A percentile compares a stretch with the other conserved stretches of the same genome.
These are phyloP conservation scores for Candida sp. DNA, from an alignment of 1,139 yeast species.

Conservation along the genomic window DNA sequence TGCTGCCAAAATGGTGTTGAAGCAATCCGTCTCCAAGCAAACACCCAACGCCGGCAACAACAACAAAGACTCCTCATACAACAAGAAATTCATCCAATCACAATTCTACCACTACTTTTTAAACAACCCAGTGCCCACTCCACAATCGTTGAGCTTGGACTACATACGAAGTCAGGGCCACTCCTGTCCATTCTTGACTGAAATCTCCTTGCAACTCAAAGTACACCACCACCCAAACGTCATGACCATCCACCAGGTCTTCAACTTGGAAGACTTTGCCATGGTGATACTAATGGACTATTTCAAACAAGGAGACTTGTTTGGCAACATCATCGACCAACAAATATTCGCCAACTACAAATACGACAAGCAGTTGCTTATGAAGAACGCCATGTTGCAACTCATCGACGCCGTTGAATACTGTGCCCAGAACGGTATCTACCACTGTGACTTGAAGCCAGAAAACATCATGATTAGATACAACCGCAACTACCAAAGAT, in stretches of 20 bases:
- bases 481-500: slow-evolving; percentile 30
- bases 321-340: slow-evolving; percentile 76
- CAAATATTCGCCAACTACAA: slow-evolving; percentile 54
- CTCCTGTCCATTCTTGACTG: slow-evolving; percentile 58
- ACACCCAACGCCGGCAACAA: not conserved
- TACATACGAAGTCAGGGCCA: slow-evolving; percentile 45
- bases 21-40: slow-evolving; percentile 33
- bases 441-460: slow-evolving; percentile 92
- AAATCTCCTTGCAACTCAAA: slow-evolving; percentile 70
- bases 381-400: slow-evolving; percentile 78
- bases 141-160: slow-evolving; percentile 42
- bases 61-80: slow-evolving; percentile 27
- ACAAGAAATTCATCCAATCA: slow-evolving; percentile 36
- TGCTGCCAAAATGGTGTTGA: slow-evolving; percentile 79
- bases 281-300: slow-evolving; percentile 79
- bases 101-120: slow-evolving; percentile 34
- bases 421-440: slow-evolving; percentile 70
- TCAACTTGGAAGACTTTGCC: slow-evolving; percentile 55
- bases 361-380: slow-evolving; percentile 38
- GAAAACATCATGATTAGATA: slow-evolving; percentile 74
- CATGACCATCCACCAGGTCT: slow-evolving; percentile 75
- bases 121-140: slow-evolving; percentile 16
- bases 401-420: slow-evolving; percentile 72
- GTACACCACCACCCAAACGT: slow-evolving; percentile 83
- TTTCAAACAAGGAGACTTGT: slow-evolving; percentile 82